phyloP scores from a whole-genome alignment of 148 eudicot species.

The Chenopodium berlandieri region DNA sequence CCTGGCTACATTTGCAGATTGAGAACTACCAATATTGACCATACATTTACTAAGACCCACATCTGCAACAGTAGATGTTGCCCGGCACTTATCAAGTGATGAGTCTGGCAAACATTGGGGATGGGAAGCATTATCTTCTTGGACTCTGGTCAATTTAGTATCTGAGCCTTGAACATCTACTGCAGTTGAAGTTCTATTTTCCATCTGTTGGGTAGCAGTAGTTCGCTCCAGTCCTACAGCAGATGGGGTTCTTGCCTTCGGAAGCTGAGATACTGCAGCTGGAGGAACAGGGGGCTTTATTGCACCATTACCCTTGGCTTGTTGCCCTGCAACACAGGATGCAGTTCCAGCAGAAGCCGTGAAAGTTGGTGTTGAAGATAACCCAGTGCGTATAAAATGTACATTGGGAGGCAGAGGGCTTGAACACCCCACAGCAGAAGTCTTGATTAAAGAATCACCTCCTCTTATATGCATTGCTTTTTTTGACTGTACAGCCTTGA shows the following conservation, averaged over 20 bases:
- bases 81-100: slow-evolving; percentile 20
- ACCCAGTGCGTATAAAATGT: slow-evolving; percentile 55
- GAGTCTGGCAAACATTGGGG: slow-evolving; percentile 17
- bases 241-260: slow-evolving; percentile 10
- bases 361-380: not conserved
- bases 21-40: slow-evolving; percentile 16
- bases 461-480: slow-evolving; percentile 54
- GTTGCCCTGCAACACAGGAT: slow-evolving; percentile 35
- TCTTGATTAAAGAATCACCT: slow-evolving; percentile 37
- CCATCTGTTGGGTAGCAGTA: slow-evolving; percentile 11
- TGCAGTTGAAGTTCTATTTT: slow-evolving; percentile 7
- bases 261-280: slow-evolving; percentile 22
- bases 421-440: slow-evolving; percentile 29
- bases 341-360: slow-evolving; percentile 19
- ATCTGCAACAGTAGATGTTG: slow-evolving; percentile 19
- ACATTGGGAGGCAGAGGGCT: slow-evolving; percentile 59
- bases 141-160: slow-evolving; percentile 17
- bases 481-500: slow-evolving; percentile 54
- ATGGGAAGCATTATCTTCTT: slow-evolving; percentile 19
- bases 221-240: slow-evolving; percentile 7
- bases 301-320: slow-evolving; percentile 31
- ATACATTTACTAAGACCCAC: slow-evolving; percentile 10
- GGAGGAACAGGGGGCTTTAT: slow-evolving; percentile 32
- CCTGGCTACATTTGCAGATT: slow-evolving; percentile 10
- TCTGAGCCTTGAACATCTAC: slow-evolving; percentile 21